Percentiles rank a stretch among this genome's conserved stretches.
Evolutionary conservation across 2,329 filamentous ascomycete species (phyloP).

Genomic region (Nothophoma quercina): DNA sequence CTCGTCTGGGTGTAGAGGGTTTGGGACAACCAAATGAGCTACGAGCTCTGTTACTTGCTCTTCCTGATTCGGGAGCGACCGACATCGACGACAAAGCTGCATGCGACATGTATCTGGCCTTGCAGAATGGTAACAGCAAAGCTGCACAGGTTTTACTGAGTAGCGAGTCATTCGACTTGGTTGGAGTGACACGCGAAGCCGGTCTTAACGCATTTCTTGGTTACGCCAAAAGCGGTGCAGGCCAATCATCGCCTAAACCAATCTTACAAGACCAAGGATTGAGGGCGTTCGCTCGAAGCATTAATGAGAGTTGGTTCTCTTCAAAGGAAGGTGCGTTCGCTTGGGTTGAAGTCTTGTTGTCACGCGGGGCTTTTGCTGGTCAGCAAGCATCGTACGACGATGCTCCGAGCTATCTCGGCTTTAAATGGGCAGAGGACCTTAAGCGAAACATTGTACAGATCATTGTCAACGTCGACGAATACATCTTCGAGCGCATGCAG

Average conservation of each 20-base stretch:
- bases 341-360: conserved; percentile 62
- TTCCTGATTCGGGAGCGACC: conserved; percentile 16
- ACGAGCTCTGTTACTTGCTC: conserved; percentile 35
- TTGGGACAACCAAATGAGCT: conserved; percentile 53
- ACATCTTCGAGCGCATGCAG: conserved; percentile 55
- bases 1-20: conserved; percentile 58
- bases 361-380: conserved; percentile 46
- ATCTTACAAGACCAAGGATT: conserved; percentile 52
- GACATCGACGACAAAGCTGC: conserved; percentile 45
- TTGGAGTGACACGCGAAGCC: conserved; percentile 58
- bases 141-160: conserved; percentile 58
- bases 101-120: conserved; percentile 52
- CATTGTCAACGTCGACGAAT: conserved; percentile 63
- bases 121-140: conserved; percentile 48
- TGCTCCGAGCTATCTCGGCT: conserved; percentile 59
- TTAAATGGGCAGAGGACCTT: conserved; percentile 62
- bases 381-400: conserved; percentile 13
- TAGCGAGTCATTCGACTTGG: conserved; percentile 59
- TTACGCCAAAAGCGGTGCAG: conserved; percentile 58
- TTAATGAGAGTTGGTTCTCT: conserved; percentile 59
- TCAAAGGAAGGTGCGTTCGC: conserved; percentile 61
- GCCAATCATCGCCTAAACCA: conserved; percentile 50
- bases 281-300: conserved; percentile 49
- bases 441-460: conserved; percentile 63
- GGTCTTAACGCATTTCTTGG: conserved; percentile 65